A percentile compares a stretch with the other conserved stretches of the same genome.
Conservation (phyloP, 257 asterid genomes). For the Solanum tacnaense region DNA sequence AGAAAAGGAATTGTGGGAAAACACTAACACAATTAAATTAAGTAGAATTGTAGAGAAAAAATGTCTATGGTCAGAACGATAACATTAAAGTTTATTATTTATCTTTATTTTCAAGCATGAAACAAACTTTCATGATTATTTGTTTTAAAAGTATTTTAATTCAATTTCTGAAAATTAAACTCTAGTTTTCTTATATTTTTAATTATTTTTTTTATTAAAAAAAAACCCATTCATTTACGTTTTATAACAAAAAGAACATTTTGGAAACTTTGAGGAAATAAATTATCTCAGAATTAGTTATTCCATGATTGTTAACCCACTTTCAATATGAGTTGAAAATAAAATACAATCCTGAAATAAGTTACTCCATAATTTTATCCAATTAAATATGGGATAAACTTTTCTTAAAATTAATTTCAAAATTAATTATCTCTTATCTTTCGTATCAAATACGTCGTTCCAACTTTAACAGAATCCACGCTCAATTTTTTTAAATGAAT, state of each 20-base stretch:
- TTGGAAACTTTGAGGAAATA: neutral
- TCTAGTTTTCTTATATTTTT: neutral
- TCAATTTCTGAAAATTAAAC: neutral
- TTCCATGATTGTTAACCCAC: neutral
- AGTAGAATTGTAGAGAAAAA: neutral
- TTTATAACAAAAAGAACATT: too few relatives aligned
- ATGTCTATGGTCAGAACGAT: neutral
- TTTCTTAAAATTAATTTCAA: too few relatives aligned
- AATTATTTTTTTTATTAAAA: too few relatives aligned
- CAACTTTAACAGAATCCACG: too few relatives aligned
- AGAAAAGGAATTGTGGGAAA: neutral
- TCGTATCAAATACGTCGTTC: neutral
- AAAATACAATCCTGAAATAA: neutral
- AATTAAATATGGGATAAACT: neutral
- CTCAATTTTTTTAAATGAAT: neutral
- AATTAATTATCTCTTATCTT: too few relatives aligned
- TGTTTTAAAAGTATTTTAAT: neutral
- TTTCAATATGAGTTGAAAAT: neutral
- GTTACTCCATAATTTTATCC: neutral
- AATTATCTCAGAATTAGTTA: too few relatives aligned
- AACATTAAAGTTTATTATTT: neutral
- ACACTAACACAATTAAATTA: neutral
- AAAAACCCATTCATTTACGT: neutral
- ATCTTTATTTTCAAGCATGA: neutral
- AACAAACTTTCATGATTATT: neutral